Percentiles rank a stretch among this genome's conserved stretches.
Conservation (phyloP, 352 stramenopile genomes). For the Phytophthora lateralis region DNA sequence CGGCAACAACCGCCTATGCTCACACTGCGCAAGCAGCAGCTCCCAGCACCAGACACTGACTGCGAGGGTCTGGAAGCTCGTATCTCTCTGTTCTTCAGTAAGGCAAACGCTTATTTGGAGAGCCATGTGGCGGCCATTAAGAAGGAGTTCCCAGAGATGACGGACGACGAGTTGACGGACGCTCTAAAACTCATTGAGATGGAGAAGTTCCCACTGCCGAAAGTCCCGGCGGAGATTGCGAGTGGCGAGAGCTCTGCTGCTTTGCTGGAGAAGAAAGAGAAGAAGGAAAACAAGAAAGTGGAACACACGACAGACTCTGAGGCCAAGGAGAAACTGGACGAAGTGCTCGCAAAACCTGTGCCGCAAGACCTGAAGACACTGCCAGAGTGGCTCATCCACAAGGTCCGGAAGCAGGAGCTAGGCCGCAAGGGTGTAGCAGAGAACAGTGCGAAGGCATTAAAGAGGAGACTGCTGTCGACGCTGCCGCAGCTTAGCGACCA, state of each 20-base stretch:
- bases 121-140: slow-evolving; percentile 29
- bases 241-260: slow-evolving; percentile 11
- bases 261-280: slow-evolving; percentile 24
- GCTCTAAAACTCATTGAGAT: slow-evolving; percentile 51
- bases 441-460: slow-evolving; percentile 49
- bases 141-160: slow-evolving; percentile 37
- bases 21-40: slow-evolving; percentile 55
- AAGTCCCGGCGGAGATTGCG: slow-evolving; percentile 19
- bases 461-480: slow-evolving; percentile 56
- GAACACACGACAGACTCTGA: not conserved
- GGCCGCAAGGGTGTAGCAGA: slow-evolving; percentile 42
- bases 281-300: slow-evolving; percentile 16
- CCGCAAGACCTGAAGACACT: slow-evolving; percentile 70
- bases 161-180: slow-evolving; percentile 34
- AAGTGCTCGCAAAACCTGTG: slow-evolving; percentile 63
- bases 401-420: slow-evolving; percentile 67
- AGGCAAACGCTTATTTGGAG: slow-evolving; percentile 42
- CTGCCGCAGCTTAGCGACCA: slow-evolving; percentile 79
- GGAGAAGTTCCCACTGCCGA: slow-evolving; percentile 38
- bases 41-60: slow-evolving; percentile 30
- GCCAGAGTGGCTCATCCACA: slow-evolving; percentile 78
- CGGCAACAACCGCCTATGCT: slow-evolving; percentile 46
- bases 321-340: slow-evolving; percentile 39
- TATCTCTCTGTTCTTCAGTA: slow-evolving; percentile 49
- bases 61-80: slow-evolving; percentile 51